These are phyloP conservation scores for Globisporangium viniferum DNA, from an alignment of 352 stramenopile genomes.

Conservation along the genomic window DNA sequence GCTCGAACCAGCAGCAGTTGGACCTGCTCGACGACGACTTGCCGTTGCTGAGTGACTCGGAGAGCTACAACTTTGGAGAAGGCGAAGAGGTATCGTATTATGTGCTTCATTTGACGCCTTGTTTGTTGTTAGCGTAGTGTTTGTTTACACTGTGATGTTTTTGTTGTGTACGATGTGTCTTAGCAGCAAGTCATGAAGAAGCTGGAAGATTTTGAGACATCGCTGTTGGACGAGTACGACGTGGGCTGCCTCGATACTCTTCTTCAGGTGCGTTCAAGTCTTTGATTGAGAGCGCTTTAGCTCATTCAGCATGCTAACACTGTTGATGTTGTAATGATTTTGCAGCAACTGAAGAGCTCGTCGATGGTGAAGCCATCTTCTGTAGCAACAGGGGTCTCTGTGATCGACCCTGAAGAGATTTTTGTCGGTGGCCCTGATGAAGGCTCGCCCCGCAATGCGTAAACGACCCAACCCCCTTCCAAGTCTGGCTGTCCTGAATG, in stretches of 20 bases:
- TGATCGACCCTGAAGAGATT: slow-evolving; percentile 62
- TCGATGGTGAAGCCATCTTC: slow-evolving; percentile 34
- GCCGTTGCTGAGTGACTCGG: slow-evolving; percentile 60
- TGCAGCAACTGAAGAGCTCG: slow-evolving; percentile 69
- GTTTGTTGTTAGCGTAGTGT: slow-evolving; percentile 3
- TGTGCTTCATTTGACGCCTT: neutral
- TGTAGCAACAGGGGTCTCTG: slow-evolving; percentile 21
- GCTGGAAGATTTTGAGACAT: slow-evolving; percentile 85
- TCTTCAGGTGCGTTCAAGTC: neutral
- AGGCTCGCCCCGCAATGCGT: slow-evolving; percentile 32
- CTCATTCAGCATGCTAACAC: neutral
- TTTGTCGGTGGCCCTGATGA: slow-evolving; percentile 43
- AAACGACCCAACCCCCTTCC: slow-evolving; percentile 6
- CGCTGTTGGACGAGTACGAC: slow-evolving; percentile 85
- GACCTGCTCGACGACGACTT: slow-evolving; percentile 79
- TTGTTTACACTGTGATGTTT: slow-evolving; percentile 20
- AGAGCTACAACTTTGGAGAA: slow-evolving; percentile 70
- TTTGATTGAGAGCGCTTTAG: neutral
- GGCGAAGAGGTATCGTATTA: slow-evolving; percentile 64
- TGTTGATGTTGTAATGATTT: neutral
- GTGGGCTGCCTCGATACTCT: slow-evolving; percentile 82
- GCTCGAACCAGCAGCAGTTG: slow-evolving; percentile 24
- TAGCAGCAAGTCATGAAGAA: slow-evolving; percentile 87
- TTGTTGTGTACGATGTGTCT: slow-evolving; percentile 18
- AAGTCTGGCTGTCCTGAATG: slow-evolving; percentile 6